phyloP scores from a whole-genome alignment of 441 rosid genomes.

The Erodium trifolium region DNA sequence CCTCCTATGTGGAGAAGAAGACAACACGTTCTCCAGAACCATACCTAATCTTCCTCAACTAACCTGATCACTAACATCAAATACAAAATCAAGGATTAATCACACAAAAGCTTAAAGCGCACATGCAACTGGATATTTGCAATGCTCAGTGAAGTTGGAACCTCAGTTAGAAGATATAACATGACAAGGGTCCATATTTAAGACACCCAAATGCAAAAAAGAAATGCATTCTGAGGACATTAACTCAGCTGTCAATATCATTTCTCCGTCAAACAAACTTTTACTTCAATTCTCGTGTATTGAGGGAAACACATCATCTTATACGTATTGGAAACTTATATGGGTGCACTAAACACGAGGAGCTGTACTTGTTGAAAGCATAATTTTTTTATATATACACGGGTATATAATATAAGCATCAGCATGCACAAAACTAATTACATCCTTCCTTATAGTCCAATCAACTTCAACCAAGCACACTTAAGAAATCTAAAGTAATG shows the following conservation, averaged over 20 bases:
- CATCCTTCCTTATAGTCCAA: not conserved
- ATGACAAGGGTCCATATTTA: not conserved
- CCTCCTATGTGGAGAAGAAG: conserved; percentile 57
- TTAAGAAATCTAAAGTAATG: not conserved
- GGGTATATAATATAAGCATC: too few species aligned
- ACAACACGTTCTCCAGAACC: conserved; percentile 64
- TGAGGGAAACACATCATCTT: not conserved
- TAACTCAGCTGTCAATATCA: not conserved
- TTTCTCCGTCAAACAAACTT: not conserved
- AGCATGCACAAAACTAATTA: too few species aligned
- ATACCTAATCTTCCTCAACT: conserved; percentile 25
- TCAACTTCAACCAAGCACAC: not conserved
- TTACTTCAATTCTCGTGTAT: not conserved
- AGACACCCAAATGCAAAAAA: not conserved
- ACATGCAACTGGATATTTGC: not conserved
- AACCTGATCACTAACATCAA: conserved; percentile 24
- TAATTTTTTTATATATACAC: too few species aligned
- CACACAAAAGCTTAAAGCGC: not conserved
- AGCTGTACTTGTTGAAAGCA: not conserved
- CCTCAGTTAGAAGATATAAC: not conserved
- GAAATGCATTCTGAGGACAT: not conserved
- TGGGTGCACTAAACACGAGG: not conserved
- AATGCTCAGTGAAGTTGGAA: not conserved
- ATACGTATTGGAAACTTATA: not conserved
- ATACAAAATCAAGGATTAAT: not conserved